These are phyloP conservation scores for Psilocybe mexicana DNA, from an alignment of 1,284 basidiomycete genomes.

Conservation along the genomic window DNA sequence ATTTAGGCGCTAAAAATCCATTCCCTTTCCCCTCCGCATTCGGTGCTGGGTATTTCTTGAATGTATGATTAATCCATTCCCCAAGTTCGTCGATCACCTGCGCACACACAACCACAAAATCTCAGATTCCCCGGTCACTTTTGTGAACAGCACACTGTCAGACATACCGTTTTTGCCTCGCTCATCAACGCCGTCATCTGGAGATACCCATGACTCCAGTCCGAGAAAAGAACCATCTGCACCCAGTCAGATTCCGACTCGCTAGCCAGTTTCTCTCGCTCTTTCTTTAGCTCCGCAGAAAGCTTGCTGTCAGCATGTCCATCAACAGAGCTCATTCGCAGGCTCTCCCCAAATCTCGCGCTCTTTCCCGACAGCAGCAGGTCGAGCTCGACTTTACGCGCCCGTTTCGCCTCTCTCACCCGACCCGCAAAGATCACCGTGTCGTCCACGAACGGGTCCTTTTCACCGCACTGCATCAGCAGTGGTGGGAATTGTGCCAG, in stretches of 20 bases:
- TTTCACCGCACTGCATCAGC: conserved; percentile 92
- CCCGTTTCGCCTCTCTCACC: conserved; percentile 88
- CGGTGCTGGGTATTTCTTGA: conserved; percentile 39
- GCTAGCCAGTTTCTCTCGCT: conserved; percentile 57
- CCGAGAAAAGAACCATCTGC: conserved; percentile 86
- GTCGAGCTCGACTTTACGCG: conserved; percentile 71
- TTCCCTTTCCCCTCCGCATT: conserved; percentile 11
- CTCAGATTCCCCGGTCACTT: not conserved
- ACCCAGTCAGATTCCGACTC: conserved; percentile 95
- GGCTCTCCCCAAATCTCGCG: conserved; percentile 54
- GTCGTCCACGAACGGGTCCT: conserved; percentile 96
- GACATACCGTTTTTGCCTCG: conserved; percentile 69
- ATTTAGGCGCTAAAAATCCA: conserved; percentile 18
- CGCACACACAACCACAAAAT: conserved; percentile 2
- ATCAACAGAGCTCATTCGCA: conserved; percentile 47
- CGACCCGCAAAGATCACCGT: conserved; percentile 94
- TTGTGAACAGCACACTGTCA: not conserved
- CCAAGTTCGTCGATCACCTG: conserved; percentile 83
- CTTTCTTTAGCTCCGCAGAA: conserved; percentile 47
- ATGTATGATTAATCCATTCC: conserved; percentile 89
- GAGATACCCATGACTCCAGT: conserved; percentile 93
- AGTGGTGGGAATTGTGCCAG: conserved; percentile 93
- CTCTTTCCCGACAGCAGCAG: conserved; percentile 55
- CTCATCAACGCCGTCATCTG: conserved; percentile 91
- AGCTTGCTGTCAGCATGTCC: conserved; percentile 33